Evolutionary conservation across 495 filamentous ascomycete species (phyloP).

Genomic region (Peziza echinospora): DNA sequence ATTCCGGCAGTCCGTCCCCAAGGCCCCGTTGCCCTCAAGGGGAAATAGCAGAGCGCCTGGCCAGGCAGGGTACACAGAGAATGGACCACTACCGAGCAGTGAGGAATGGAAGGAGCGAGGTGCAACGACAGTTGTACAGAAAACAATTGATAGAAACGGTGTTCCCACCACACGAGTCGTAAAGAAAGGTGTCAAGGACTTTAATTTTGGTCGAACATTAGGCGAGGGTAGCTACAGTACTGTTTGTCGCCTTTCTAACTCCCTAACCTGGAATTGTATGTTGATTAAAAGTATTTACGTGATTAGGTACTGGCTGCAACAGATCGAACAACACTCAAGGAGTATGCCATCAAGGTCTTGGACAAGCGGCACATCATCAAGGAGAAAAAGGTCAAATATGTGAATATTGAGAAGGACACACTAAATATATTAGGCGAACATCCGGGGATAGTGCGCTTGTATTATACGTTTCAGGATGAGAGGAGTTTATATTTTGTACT

Average conservation of each 20-base stretch:
- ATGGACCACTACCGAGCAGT: conserved; percentile 46
- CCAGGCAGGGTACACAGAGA: conserved; percentile 8
- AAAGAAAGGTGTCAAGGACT: conserved; percentile 96
- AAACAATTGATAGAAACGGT: conserved; percentile 66
- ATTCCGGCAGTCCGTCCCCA: conserved; percentile 18
- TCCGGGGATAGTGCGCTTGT: conserved; percentile 87
- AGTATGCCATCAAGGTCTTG: conserved; percentile 95
- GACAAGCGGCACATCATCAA: conserved; percentile 99
- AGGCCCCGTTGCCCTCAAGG: conserved; percentile 37
- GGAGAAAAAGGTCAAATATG: conserved; percentile 99
- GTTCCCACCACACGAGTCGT: conserved; percentile 59
- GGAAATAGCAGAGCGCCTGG: conserved; percentile 39
- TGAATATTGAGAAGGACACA: conserved; percentile 98
- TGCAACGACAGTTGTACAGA: conserved; percentile 54
- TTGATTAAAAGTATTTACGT: not conserved
- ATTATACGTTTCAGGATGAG: conserved; percentile 98
- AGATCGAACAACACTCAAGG: conserved; percentile 81
- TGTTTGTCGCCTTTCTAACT: conserved; percentile 25
- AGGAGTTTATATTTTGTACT: conserved; percentile 89
- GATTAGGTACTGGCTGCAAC: conserved; percentile 49
- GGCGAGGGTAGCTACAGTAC: conserved; percentile 98
- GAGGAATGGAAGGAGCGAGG: conserved; percentile 94
- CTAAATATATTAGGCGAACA: conserved; percentile 91
- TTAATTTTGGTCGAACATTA: conserved; percentile 74
- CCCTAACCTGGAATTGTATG: not conserved